Evolutionary conservation across 2,329 filamentous ascomycete genomes (phyloP), one percentile per base, ranked within the genome.

Genomic region (Pseudogymnoascus sp.): DNA sequence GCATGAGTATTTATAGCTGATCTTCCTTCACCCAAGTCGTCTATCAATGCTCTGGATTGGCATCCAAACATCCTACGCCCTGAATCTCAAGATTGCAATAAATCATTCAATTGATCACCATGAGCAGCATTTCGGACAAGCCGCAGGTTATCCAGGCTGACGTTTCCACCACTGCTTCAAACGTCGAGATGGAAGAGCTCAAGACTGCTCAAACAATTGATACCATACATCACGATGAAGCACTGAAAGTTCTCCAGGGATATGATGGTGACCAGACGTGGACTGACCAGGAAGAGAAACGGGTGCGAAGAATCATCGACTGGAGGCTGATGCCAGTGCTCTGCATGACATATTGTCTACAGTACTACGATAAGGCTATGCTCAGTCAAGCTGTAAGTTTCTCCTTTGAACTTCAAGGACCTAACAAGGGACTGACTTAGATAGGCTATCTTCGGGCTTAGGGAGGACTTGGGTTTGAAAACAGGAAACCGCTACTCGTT

Each of bases 311-410:
- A 23, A 78, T 76, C 63, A 73, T 80, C 36, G 77, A 80, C 66
- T 73, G 73, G 66, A 72, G 72, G 28, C 69, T 81, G 0, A 74
- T 80, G 71, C 76, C 79, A 0, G 73, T 82, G 14, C 72, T 81
- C 0, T 79, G 76, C 62, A 66, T 75, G 5, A 80, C 78, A 0
- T 80, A 79, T 63, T 74, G 72, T 0, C 69, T 80, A 16, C 77
- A 80, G 65, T 80, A 80, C 62, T 79, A 80, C 49, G 79, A 80
- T 65, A 80, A 82, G 67, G 79, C 80, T 2, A 82, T 83, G 77
- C 69, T 84, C 14, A 78, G 76, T 0, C 80, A 83, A 66, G 81
- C 81, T 52, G 79, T 79, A 68, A 62, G 71, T 67, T 8, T 39
- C 25, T 38, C 30, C 52, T 30, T 8, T 23, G 30, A 65, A 16